Conservation (phyloP, 306 rosid species). For the Sindora glabra region DNA sequence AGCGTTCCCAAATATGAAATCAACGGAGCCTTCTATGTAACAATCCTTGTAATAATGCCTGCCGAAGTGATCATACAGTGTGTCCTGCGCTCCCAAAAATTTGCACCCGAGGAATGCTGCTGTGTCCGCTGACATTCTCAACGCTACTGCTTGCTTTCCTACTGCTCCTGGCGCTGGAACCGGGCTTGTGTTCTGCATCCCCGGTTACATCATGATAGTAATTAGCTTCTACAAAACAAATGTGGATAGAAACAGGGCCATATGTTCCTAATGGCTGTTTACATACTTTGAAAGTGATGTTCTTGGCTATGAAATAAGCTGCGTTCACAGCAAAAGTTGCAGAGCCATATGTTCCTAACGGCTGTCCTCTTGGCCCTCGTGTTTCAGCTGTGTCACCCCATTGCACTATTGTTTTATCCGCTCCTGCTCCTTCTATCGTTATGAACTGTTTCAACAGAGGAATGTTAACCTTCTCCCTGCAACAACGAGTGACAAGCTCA, state of each 20-base stretch:
- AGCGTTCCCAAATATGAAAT: conserved; percentile 89
- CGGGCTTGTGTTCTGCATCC: conserved; percentile 72
- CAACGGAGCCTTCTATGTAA: conserved; percentile 94
- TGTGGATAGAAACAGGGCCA: neutral
- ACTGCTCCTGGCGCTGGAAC: conserved; percentile 78
- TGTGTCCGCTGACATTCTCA: conserved; percentile 87
- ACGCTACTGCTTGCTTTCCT: conserved; percentile 88
- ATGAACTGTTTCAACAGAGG: conserved; percentile 74
- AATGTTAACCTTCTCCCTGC: conserved; percentile 84
- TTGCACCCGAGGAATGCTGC: conserved; percentile 70
- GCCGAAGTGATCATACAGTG: conserved; percentile 83
- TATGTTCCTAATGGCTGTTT: no score
- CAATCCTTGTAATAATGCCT: conserved; percentile 93
- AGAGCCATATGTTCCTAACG: conserved; percentile 74
- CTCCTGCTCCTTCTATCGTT: conserved; percentile 87
- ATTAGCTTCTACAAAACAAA: neutral
- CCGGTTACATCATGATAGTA: no score
- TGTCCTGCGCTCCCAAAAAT: conserved; percentile 92
- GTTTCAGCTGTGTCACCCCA: conserved; percentile 99
- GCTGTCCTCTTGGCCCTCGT: conserved; percentile 54
- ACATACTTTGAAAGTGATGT: conserved; percentile 67
- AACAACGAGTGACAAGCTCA: neutral
- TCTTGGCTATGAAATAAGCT: conserved; percentile 86
- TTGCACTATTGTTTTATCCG: conserved; percentile 81
- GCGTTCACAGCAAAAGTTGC: conserved; percentile 93